phyloP scores from a whole-genome alignment of 345 rosid genomes.

The Citrus sinensis region DNA sequence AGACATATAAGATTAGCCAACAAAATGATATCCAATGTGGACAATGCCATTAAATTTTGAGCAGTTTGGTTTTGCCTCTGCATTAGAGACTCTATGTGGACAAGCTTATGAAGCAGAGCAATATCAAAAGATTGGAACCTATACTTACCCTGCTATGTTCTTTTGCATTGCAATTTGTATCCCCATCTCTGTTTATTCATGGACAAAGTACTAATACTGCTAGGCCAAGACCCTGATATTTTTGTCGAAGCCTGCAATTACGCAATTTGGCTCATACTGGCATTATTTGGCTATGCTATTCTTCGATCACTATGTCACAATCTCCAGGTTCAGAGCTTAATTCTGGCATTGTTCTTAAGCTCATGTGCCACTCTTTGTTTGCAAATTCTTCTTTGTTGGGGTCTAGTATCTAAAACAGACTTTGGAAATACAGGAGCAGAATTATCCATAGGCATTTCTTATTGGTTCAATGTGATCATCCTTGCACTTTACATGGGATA shows the following conservation, averaged over 20 bases:
- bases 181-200: conserved; percentile 34
- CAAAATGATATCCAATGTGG: too few relatives aligned
- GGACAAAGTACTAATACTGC: conserved; percentile 34
- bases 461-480: conserved; percentile 38
- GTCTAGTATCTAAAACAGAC: conserved; percentile 30
- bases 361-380: conserved; percentile 30
- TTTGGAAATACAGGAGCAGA: conserved; percentile 42
- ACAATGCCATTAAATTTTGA: background rate
- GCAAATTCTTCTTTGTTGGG: conserved; percentile 44
- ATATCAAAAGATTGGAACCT: conserved; percentile 38
- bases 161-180: conserved; percentile 30
- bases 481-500: conserved; percentile 32
- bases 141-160: conserved; percentile 36
- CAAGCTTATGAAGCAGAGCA: conserved; percentile 65
- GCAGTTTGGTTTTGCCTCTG: conserved; percentile 53
- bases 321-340: conserved; percentile 44
- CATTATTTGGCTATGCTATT: conserved; percentile 36
- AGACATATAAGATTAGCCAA: too few relatives aligned
- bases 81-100: conserved; percentile 57
- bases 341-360: conserved; percentile 37
- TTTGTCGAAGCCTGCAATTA: conserved; percentile 39
- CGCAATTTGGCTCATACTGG: conserved; percentile 41
- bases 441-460: conserved; percentile 27
- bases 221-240: conserved; percentile 41
- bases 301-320: conserved; percentile 40